These are phyloP conservation scores for Pouteria campechiana DNA, from an alignment of 179 eudicot species.

Conservation along the genomic window DNA sequence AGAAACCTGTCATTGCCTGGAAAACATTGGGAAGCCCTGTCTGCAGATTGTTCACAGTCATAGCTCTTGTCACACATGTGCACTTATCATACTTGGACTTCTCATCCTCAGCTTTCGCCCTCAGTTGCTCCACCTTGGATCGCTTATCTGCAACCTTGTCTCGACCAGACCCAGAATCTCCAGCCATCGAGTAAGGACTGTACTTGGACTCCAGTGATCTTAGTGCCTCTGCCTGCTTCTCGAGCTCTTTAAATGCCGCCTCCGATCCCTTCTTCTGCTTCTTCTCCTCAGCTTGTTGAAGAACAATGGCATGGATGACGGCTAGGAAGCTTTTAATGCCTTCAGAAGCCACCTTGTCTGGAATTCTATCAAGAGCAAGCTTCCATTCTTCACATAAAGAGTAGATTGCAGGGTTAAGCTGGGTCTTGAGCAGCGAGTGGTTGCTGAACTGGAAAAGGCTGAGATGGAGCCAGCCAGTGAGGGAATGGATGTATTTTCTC, in stretches of 20 bases:
- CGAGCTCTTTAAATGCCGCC: conserved; percentile 59
- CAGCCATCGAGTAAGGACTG: conserved; percentile 44
- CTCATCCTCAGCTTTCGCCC: conserved; percentile 74
- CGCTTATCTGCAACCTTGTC: conserved; percentile 55
- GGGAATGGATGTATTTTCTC: conserved; percentile 61
- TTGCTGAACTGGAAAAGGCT: conserved; percentile 73
- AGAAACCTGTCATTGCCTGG: conserved; percentile 82
- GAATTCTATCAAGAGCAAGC: conserved; percentile 50
- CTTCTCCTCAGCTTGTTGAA: conserved; percentile 68
- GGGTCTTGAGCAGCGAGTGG: conserved; percentile 33
- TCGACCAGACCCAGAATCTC: conserved; percentile 14
- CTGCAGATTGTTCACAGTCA: conserved; percentile 78
- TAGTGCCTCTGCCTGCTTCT: conserved; percentile 51
- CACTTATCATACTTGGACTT: conserved; percentile 68
- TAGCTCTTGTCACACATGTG: conserved; percentile 55
- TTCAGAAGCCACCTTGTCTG: conserved; percentile 87
- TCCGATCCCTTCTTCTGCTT: conserved; percentile 79
- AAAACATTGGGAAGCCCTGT: conserved; percentile 85
- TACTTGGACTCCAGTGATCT: conserved; percentile 51
- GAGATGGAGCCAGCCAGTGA: conserved; percentile 91
- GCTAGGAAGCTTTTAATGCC: conserved; percentile 66
- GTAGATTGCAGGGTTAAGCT: conserved; percentile 69
- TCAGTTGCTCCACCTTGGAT: conserved; percentile 47
- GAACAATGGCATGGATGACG: conserved; percentile 64
- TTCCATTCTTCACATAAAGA: conserved; percentile 91